Evolutionary conservation across 1,284 basidiomycete species (phyloP).

Genomic region (Xerocomus nothofagi): DNA sequence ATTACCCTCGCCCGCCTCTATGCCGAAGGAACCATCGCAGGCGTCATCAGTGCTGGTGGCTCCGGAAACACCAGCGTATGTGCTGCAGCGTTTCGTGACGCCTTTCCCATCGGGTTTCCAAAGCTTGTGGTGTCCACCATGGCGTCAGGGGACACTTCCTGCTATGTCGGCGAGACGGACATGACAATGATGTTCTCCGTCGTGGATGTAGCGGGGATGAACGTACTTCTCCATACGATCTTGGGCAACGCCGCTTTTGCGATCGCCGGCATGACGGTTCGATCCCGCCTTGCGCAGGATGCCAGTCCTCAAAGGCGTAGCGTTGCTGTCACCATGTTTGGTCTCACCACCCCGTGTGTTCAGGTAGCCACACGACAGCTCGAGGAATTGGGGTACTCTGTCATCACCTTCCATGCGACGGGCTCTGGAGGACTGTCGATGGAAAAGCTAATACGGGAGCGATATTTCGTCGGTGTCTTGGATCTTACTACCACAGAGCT

Average conservation of each 20-base stretch:
- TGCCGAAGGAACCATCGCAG: slow-evolving; percentile 11
- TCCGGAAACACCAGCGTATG: slow-evolving; percentile 33
- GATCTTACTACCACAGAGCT: slow-evolving; percentile 34
- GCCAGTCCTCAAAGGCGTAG: slow-evolving; percentile 1
- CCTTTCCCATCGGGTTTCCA: slow-evolving; percentile 28
- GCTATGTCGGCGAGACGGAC: slow-evolving; percentile 33
- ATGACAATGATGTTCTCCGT: slow-evolving; percentile 34
- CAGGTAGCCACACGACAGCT: slow-evolving; percentile 22
- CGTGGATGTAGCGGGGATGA: slow-evolving; percentile 32
- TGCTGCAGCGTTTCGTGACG: slow-evolving; percentile 23
- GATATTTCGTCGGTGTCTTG: slow-evolving; percentile 26
- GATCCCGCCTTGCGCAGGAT: background rate
- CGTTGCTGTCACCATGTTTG: slow-evolving; percentile 30
- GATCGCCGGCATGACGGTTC: slow-evolving; percentile 26
- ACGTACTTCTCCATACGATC: slow-evolving; percentile 23
- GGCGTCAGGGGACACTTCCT: slow-evolving; percentile 25
- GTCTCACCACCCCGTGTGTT: slow-evolving; percentile 31
- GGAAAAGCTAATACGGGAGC: slow-evolving; percentile 29
- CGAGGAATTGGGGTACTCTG: slow-evolving; percentile 29
- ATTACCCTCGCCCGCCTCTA: slow-evolving; percentile 18
- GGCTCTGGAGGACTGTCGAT: slow-evolving; percentile 31
- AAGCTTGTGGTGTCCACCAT: slow-evolving; percentile 33
- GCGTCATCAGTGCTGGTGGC: slow-evolving; percentile 26
- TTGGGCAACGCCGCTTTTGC: slow-evolving; percentile 29
- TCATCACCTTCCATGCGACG: slow-evolving; percentile 29